Percentiles rank a stretch among this genome's conserved stretches.
These are phyloP conservation scores for Gossypium davidsonii DNA, from an alignment of 441 rosid genomes.

Conservation along the genomic window DNA sequence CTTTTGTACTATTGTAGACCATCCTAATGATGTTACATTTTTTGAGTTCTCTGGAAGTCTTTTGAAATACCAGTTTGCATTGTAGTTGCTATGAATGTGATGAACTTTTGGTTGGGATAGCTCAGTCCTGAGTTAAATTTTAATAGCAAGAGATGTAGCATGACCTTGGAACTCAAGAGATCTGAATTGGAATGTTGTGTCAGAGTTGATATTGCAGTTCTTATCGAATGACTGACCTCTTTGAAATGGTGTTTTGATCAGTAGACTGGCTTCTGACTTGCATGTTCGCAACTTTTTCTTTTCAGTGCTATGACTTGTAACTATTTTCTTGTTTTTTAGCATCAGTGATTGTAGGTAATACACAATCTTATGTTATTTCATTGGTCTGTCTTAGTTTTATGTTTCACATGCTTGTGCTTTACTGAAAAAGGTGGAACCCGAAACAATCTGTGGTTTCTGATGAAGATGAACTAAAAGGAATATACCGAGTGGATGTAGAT, in stretches of 20 bases:
- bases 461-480: conserved; percentile 46
- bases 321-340: neutral
- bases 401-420: conserved; percentile 43
- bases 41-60: neutral
- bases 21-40: neutral
- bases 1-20: neutral
- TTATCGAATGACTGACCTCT: neutral
- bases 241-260: neutral
- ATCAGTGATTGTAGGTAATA: neutral
- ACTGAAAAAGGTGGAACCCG: conserved; percentile 75
- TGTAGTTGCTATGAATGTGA: neutral
- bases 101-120: neutral
- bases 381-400: conserved; percentile 3
- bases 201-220: neutral
- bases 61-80: neutral
- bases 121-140: neutral
- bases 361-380: conserved; percentile 5
- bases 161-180: neutral
- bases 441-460: conserved; percentile 26
- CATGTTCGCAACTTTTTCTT: neutral
- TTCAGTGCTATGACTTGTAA: neutral
- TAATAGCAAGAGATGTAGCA: neutral
- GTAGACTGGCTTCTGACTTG: conserved; percentile 1
- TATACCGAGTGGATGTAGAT: conserved; percentile 77
- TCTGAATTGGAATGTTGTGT: neutral